Percentiles rank a stretch among this genome's conserved stretches.
phyloP scores from a whole-genome alignment of 1,139 yeast genomes.

The Protomyces inundatus region DNA sequence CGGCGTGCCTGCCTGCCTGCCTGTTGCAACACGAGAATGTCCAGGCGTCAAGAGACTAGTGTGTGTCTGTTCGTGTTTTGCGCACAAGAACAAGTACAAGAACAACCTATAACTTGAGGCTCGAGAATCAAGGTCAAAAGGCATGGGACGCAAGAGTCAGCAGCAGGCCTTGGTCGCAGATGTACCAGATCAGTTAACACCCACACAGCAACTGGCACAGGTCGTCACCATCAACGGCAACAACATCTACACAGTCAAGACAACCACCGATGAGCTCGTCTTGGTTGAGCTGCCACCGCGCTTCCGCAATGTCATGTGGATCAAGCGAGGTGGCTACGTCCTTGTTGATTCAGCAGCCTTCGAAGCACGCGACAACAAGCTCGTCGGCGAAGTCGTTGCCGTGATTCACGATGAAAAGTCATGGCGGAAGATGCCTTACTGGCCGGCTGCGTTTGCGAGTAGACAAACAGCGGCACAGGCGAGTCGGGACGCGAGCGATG shows the following conservation, averaged over 20 bases:
- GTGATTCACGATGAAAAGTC: conserved; percentile 39
- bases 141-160: conserved; percentile 19
- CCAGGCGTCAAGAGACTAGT: not conserved
- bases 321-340: conserved; percentile 42
- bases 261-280: not conserved
- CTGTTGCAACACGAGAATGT: not conserved
- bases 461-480: not conserved
- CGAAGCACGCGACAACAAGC: conserved; percentile 33
- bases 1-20: not conserved
- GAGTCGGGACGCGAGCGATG: not conserved
- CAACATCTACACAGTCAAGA: conserved; percentile 21
- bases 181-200: not conserved
- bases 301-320: conserved; percentile 41
- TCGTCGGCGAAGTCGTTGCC: conserved; percentile 40
- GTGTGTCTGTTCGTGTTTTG: not conserved
- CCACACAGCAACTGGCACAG: conserved; percentile 2
- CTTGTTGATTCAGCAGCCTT: conserved; percentile 36
- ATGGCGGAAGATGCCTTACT: conserved; percentile 41
- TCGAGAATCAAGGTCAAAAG: not conserved
- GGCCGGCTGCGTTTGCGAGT: conserved; percentile 31
- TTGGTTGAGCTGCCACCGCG: conserved; percentile 40
- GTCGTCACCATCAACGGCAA: conserved; percentile 20
- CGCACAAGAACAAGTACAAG: not conserved
- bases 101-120: not conserved
- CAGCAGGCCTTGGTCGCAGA: conserved; percentile 17